A percentile compares a stretch with the other conserved stretches of the same genome.
These are phyloP conservation scores for Bipolaris sorokiniana DNA, from an alignment of 2,329 filamentous ascomycete species.

Conservation along the genomic window DNA sequence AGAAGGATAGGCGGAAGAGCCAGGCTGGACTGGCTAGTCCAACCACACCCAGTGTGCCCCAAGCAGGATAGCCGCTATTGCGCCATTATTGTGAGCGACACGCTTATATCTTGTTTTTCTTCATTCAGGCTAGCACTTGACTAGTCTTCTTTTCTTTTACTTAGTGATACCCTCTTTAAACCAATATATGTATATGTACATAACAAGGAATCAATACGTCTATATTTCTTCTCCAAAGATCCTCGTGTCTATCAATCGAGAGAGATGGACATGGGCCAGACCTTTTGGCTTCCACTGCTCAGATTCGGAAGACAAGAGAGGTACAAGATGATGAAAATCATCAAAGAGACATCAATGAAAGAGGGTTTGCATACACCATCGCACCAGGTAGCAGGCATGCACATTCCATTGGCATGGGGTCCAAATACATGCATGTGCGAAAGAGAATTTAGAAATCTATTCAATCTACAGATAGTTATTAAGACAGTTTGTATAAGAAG, in stretches of 20 bases:
- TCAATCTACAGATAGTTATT: neutral
- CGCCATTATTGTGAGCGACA: neutral
- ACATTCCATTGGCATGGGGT: too few species aligned
- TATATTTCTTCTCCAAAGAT: neutral
- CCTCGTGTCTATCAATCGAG: too few species aligned
- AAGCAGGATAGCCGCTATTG: neutral
- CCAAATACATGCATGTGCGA: neutral
- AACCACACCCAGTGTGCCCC: conserved; percentile 34
- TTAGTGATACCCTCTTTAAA: conserved; percentile 13
- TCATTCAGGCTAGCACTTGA: neutral
- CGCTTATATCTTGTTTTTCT: neutral
- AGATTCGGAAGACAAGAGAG: too few species aligned
- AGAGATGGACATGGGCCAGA: too few species aligned
- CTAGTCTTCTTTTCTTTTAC: neutral
- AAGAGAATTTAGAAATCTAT: neutral
- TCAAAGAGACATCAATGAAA: too few species aligned
- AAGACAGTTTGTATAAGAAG: neutral
- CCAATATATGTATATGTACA: neutral
- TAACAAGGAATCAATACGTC: too few species aligned
- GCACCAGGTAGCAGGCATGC: too few species aligned
- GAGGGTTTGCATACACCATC: too few species aligned
- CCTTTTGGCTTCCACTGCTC: too few species aligned
- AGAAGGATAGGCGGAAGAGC: conserved; percentile 49
- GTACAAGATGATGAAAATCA: too few species aligned
- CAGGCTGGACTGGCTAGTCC: conserved; percentile 44